Conservation (phyloP, 805 yeast genomes). For the Ogataea angusta region DNA sequence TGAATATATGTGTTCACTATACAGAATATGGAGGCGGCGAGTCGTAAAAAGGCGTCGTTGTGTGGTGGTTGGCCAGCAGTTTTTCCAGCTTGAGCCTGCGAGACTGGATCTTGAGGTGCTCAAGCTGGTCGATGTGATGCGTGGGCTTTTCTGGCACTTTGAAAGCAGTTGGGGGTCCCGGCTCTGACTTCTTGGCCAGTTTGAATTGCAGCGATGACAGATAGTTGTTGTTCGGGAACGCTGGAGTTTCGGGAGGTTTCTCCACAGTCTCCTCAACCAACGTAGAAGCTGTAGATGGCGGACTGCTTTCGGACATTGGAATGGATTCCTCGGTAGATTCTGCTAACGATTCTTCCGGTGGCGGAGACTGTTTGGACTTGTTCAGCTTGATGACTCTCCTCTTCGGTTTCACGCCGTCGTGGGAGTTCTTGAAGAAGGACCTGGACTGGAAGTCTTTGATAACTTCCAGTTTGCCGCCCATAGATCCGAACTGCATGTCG, state of each 20-base stretch:
- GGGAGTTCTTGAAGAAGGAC: slow-evolving; percentile 35
- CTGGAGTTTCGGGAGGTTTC: neutral
- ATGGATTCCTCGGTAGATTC: neutral
- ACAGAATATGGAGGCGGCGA: slow-evolving; percentile 27
- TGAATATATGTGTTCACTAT: slow-evolving; percentile 8
- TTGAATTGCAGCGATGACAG: slow-evolving; percentile 13
- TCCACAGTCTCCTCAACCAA: slow-evolving; percentile 5
- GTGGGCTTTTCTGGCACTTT: slow-evolving; percentile 2
- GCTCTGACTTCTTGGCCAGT: slow-evolving; percentile 11
- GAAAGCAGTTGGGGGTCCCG: slow-evolving; percentile 8
- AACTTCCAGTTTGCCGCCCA: slow-evolving; percentile 37
- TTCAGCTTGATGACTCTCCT: slow-evolving; percentile 27
- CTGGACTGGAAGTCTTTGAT: slow-evolving; percentile 46
- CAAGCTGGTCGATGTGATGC: slow-evolving; percentile 26
- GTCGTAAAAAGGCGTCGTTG: slow-evolving; percentile 13
- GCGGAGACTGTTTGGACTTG: slow-evolving; percentile 13
- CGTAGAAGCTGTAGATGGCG: slow-evolving; percentile 6
- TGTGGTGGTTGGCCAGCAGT: slow-evolving; percentile 18
- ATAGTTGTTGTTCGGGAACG: slow-evolving; percentile 6
- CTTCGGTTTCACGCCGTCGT: slow-evolving; percentile 29
- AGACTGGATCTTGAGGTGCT: slow-evolving; percentile 23
- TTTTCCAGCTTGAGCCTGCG: slow-evolving; percentile 28
- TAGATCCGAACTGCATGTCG: slow-evolving; percentile 27
- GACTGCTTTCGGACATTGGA: neutral
- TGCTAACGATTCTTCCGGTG: slow-evolving; percentile 6